Conservation (phyloP, 805 yeast species). For the Yarrowia sp. region DNA sequence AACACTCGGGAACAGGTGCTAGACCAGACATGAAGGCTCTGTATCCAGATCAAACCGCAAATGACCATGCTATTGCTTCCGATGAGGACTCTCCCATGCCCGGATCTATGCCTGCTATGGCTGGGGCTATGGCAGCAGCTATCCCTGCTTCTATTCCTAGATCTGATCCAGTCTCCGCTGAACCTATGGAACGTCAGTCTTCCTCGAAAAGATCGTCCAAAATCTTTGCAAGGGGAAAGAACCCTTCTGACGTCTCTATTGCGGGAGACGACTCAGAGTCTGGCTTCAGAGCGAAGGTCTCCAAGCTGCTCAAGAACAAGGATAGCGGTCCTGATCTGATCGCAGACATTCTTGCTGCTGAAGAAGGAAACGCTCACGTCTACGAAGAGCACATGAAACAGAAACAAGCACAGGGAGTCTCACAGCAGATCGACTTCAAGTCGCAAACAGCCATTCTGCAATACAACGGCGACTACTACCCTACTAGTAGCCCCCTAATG, state of each 20-base stretch:
- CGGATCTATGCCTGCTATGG: not conserved
- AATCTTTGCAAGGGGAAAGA: slow-evolving; percentile 1
- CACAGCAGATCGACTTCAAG: not conserved
- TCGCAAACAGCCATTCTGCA: not conserved
- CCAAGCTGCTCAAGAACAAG: slow-evolving; percentile 17
- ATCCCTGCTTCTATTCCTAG: not conserved
- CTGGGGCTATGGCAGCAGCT: too few species aligned
- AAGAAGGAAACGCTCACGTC: not conserved
- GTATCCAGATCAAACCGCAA: slow-evolving; percentile 1
- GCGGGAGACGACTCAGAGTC: slow-evolving; percentile 24
- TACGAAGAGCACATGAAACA: slow-evolving; percentile 3
- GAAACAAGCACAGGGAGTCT: not conserved
- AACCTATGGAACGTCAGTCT: slow-evolving; percentile 15
- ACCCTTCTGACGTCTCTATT: not conserved
- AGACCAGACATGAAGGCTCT: slow-evolving; percentile 12
- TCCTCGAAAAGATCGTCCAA: slow-evolving; percentile 19
- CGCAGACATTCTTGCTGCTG: not conserved
- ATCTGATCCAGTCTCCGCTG: not conserved
- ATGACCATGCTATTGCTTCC: slow-evolving; percentile 6
- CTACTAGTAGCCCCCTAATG: not conserved
- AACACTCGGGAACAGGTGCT: not conserved
- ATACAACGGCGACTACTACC: not conserved
- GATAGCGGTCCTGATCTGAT: slow-evolving; percentile 18
- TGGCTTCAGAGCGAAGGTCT: slow-evolving; percentile 25
- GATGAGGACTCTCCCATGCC: slow-evolving; percentile 14